Evolutionary conservation across 1,284 basidiomycete species (phyloP), one percentile per base, ranked within the genome.

Genomic region (Xerocomus minutiporus): DNA sequence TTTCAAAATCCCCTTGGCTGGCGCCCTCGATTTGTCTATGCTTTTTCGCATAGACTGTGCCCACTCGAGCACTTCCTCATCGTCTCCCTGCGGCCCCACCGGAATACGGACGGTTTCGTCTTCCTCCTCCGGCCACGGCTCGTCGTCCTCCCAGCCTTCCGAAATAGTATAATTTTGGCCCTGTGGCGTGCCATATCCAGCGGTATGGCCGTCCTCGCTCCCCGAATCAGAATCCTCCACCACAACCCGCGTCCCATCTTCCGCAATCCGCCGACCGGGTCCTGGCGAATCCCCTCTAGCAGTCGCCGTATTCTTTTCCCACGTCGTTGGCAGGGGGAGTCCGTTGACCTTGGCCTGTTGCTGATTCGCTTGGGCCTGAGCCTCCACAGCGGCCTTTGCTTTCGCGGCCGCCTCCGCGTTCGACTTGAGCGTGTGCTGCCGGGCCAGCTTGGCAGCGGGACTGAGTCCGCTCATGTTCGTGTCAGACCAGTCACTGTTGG

Each of bases 1-100:
- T 79, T 97, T 97, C 58, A 98, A 73, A 59, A 98, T 97, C 35
- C 94, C 89, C 71, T 82, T 91, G 42, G 83, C 75, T 7, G 95
- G 93, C 60, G 69, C 72, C 66, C 74, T 79, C 58, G 74, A 77
- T 70, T 73, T 75, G 73, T 86, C 91, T 48, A 80, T 71, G 70
- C 79, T 89, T 62, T 80, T 76, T 58, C 82, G 81, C 53, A 84
- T 73, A 65, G 88, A 84, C 57, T 78, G 78, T 50, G 81, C 87
- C 88, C 84, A 92, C 46, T 83, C 87, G 60, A 86, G 86, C 45
- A 73, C 73, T 35, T 79, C 76, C 25, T 82, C 82, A 31, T 80
- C 77, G n/a, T 79, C 80, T 17, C 75, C 58, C 52, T 68, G 76
- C 23, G 73, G 61, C 45, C 68, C 62, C 6, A 61, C 57, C 11